These are phyloP conservation scores for Amanita thiersii DNA, from an alignment of 768 basidiomycete species.

Conservation along the genomic window DNA sequence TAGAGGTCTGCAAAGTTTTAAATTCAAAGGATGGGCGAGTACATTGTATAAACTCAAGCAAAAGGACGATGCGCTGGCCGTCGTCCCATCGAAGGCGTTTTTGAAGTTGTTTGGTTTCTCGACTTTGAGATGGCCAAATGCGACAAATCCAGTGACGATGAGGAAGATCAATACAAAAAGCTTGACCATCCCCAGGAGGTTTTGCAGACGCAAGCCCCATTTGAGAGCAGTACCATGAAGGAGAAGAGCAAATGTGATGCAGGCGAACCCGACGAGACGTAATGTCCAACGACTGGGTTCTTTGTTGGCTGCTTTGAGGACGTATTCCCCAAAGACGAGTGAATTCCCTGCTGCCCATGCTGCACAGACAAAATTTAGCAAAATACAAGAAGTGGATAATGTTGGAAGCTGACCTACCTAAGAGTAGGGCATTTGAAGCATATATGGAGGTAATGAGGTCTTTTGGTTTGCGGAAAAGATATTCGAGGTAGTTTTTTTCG, in stretches of 20 bases:
- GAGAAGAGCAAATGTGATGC: slow-evolving; percentile 27
- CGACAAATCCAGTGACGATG: slow-evolving; percentile 39
- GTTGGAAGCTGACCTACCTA: slow-evolving; percentile 19
- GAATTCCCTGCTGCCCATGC: slow-evolving; percentile 36
- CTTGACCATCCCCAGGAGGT: slow-evolving; percentile 54
- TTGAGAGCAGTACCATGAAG: slow-evolving; percentile 37
- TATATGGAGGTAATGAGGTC: slow-evolving; percentile 50
- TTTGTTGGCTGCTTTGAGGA: slow-evolving; percentile 24
- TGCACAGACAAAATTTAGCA: slow-evolving; percentile 9
- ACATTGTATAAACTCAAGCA: slow-evolving; percentile 46
- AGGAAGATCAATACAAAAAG: slow-evolving; percentile 39
- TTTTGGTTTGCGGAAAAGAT: slow-evolving; percentile 46
- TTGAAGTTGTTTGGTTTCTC: slow-evolving; percentile 15
- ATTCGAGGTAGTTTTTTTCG: slow-evolving; percentile 69
- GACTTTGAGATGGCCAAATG: slow-evolving; percentile 17
- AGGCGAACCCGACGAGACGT: slow-evolving; percentile 26
- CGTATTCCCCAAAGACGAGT: slow-evolving; percentile 54
- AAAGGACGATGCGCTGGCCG: slow-evolving; percentile 39
- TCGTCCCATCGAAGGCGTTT: slow-evolving; percentile 36
- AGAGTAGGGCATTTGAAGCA: slow-evolving; percentile 42
- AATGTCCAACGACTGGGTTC: slow-evolving; percentile 23
- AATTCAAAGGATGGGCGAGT: background rate
- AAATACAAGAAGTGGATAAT: background rate
- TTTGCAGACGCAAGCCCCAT: slow-evolving; percentile 54
- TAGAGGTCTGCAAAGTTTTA: background rate